Evolutionary conservation across 140 eudicot genomes (phyloP).

Genomic region (Eryngium alpinum): DNA sequence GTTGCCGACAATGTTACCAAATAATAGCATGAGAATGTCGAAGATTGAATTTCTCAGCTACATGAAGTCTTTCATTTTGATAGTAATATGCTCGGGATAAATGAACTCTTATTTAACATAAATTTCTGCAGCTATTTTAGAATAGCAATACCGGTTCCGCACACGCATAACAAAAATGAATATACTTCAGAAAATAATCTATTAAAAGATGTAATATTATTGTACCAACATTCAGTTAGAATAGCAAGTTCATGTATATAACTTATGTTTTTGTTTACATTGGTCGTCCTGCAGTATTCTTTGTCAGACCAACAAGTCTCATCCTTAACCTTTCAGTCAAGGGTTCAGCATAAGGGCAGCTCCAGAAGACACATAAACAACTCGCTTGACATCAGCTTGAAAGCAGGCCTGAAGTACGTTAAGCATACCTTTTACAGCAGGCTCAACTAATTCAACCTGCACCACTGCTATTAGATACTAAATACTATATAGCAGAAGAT

Average conservation of each 20-base stretch:
- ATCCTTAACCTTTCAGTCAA: conserved; percentile 47
- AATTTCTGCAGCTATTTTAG: conserved; percentile 75
- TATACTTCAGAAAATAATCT: not conserved
- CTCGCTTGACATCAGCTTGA: conserved; percentile 58
- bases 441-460: conserved; percentile 74
- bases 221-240: not conserved
- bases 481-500: not conserved
- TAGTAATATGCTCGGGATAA: too few relatives aligned
- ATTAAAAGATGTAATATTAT: not conserved
- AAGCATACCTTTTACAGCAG: conserved; percentile 75
- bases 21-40: too few relatives aligned
- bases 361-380: conserved; percentile 63
- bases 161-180: conserved; percentile 2
- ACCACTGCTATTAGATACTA: conserved; percentile 14
- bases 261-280: conserved; percentile 35
- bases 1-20: too few relatives aligned
- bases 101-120: too few relatives aligned
- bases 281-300: conserved; percentile 56
- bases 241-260: not conserved
- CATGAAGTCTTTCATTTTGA: too few relatives aligned
- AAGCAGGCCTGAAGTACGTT: conserved; percentile 82
- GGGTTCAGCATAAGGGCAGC: conserved; percentile 60
- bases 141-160: conserved; percentile 73
- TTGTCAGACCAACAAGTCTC: conserved; percentile 88
- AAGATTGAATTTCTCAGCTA: too few relatives aligned